Evolutionary conservation across 306 rosid genomes (phyloP), one percentile per base, ranked within the genome.

Genomic region (Crataegus laevigata): DNA sequence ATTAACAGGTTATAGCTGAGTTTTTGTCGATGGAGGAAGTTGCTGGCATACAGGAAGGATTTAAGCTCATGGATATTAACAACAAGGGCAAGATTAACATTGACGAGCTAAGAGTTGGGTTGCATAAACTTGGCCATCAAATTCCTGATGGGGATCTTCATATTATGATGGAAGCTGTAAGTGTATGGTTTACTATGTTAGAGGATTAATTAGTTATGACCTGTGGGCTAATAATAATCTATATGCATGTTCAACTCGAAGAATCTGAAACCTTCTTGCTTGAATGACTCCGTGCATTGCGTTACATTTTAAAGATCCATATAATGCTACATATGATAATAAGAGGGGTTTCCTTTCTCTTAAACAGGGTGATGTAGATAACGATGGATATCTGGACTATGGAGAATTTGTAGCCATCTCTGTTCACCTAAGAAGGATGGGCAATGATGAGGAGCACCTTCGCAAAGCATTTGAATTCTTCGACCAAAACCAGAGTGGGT

Each of bases 121-220:
- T 96, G 85, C 91, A 77, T 66, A 96, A 96, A 71, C 84, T 92
- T 58, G 99, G 99, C 79, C 96, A 96, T 88, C 91, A 86, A 66
- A 68, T 91, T 57, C 78, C 89, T 17, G 98, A 92, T 19, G 26
- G 88, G 15, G 99, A 96, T 78, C 77, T 92, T 77, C 96, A 84
- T 60, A 82, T 89, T 82, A 74, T 96, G 62, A 90, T 96, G 98
- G 98, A 96, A 75, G 97, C 99, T 72, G 99, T 96, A 86, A 92
- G 99, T 30, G 40, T 63, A 18, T 17, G 68, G n/a, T 28, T 30
- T 63, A 17, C 15, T 63, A 30, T 3, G n/a, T 18, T 40, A 29
- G 57, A 38, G 30, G 11, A 14, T 55, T 47, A 47, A 47, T 4
- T 55, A 8, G 5, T 72, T 24, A 22, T 58, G 63, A 24, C 25